These are phyloP conservation scores for Truncatella angustata DNA, from an alignment of 2,329 filamentous ascomycete species.

Conservation along the genomic window DNA sequence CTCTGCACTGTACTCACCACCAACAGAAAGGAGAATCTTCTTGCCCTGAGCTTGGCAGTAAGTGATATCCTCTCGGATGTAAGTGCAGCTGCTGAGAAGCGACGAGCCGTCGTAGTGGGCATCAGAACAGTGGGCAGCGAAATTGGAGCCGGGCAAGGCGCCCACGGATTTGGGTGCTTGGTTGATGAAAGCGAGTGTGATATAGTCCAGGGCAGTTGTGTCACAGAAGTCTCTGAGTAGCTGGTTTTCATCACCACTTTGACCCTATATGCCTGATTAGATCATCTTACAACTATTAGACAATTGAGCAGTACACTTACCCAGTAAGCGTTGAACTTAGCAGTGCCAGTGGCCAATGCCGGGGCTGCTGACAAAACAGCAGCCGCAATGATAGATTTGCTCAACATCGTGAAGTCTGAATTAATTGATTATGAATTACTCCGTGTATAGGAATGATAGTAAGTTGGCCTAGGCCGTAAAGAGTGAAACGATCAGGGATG, in stretches of 20 bases:
- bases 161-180: constrained; percentile 31
- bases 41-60: constrained; percentile 57
- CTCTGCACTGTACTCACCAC: constrained; percentile 37
- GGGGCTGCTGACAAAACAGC: constrained; percentile 19
- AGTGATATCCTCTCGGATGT: constrained; percentile 27
- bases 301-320: constrained; percentile 11
- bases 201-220: constrained; percentile 34
- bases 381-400: constrained; percentile 18
- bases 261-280: constrained; percentile 13
- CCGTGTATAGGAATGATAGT: constrained; percentile 18
- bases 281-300: background rate
- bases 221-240: constrained; percentile 27
- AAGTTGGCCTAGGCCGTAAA: constrained; percentile 21
- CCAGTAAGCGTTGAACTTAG: constrained; percentile 25
- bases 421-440: constrained; percentile 10
- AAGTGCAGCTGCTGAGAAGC: constrained; percentile 1
- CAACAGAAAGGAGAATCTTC: constrained; percentile 64
- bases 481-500: constrained; percentile 20
- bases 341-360: constrained; percentile 16
- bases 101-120: constrained; percentile 30
- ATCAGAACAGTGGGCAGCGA: constrained; percentile 34
- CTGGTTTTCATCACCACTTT: constrained; percentile 17
- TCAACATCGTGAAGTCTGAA: constrained; percentile 18
- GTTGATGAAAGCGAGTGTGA: constrained; percentile 39
- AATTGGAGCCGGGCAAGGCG: constrained; percentile 36